Base-by-base conservation (phyloP, 306 rosid species). In the Dryas drummondii region DNA sequence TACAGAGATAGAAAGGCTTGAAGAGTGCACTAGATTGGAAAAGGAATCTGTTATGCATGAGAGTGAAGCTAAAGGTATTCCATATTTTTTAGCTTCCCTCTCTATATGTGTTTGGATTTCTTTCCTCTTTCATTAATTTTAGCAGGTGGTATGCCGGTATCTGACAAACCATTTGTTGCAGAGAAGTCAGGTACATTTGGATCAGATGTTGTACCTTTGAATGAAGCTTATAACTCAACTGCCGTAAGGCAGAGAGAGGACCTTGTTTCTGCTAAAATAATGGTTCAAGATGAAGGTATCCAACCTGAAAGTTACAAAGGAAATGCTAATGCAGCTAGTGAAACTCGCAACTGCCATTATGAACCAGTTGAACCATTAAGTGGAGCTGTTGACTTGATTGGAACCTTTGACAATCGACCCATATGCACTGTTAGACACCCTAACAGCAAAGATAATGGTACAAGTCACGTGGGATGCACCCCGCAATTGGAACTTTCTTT, bases 301-400 rank as follows among this genome's bases (percentile, higher is more conserved):
- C 79, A 66, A 72, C 65, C 75, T 9, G 79, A 84, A 77, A 58
- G 70, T 57, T 76, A 73, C 74, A 76, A 80, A 79, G 81, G 41
- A 66, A 3, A 82, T 73, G 79, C 80, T 80, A 61, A 70, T n/a
- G 54, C 19, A 52, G 61, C 62, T 72, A 56, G 67, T 68, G 74
- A 83, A 78, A 83, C 78, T 71, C 64, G 42, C 51, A 76, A n/a
- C 76, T 27, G 75, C 76, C 40, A 59, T 73, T 67, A 79, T 79
- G 84, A 83, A 75, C 61, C 44, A 22, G 52, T 15, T 63, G 86
- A 88, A 76, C 85, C 84, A n/a, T 80, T 79, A 46, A n/a, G 69
- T 41, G 86, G 85, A 72, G 94, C 84, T 62, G 82, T 88, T 76
- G 92, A 90, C 83, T 83, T 92, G 81, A 89, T 92, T 75, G 87